Evolutionary conservation across 805 yeast genomes (phyloP).

Genomic region (Ogataea dorogensis): DNA sequence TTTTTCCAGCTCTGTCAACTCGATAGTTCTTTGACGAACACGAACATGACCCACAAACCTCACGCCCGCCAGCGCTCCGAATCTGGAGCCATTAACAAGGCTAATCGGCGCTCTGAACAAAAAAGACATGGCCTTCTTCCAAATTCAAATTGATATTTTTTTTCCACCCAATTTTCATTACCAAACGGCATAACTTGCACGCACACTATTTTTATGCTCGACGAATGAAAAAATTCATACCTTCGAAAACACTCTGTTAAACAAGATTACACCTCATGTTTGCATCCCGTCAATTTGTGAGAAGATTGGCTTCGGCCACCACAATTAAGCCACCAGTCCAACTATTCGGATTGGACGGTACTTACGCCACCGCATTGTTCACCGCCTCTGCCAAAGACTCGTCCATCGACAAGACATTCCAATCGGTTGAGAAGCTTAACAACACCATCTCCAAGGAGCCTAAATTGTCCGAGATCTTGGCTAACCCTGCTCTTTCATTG

Average conservation of each 20-base stretch:
- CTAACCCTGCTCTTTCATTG: slow-evolving; percentile 80
- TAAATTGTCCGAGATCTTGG: slow-evolving; percentile 58
- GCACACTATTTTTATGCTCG: slow-evolving; percentile 23
- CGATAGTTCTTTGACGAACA: slow-evolving; percentile 26
- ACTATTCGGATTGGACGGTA: slow-evolving; percentile 93
- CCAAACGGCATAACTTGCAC: slow-evolving; percentile 12
- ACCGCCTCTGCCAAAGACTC: slow-evolving; percentile 86
- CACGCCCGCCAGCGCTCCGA: neutral
- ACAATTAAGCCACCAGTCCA: slow-evolving; percentile 80
- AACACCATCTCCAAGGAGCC: slow-evolving; percentile 58
- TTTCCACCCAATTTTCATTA: slow-evolving; percentile 4
- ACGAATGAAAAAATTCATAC: slow-evolving; percentile 27
- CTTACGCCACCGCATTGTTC: slow-evolving; percentile 93
- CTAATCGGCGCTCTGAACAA: slow-evolving; percentile 3
- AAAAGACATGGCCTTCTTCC: slow-evolving; percentile 5
- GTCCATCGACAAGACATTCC: slow-evolving; percentile 63
- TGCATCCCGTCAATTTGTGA: slow-evolving; percentile 65
- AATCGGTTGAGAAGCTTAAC: slow-evolving; percentile 60
- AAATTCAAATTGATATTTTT: slow-evolving; percentile 1
- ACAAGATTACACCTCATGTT: slow-evolving; percentile 30
- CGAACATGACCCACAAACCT: slow-evolving; percentile 5
- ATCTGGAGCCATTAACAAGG: neutral
- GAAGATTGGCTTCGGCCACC: slow-evolving; percentile 70
- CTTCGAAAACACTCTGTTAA: slow-evolving; percentile 10
- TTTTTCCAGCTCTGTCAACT: slow-evolving; percentile 69